phyloP scores from a whole-genome alignment of 345 rosid species.

The Streptanthus diversifolius region DNA sequence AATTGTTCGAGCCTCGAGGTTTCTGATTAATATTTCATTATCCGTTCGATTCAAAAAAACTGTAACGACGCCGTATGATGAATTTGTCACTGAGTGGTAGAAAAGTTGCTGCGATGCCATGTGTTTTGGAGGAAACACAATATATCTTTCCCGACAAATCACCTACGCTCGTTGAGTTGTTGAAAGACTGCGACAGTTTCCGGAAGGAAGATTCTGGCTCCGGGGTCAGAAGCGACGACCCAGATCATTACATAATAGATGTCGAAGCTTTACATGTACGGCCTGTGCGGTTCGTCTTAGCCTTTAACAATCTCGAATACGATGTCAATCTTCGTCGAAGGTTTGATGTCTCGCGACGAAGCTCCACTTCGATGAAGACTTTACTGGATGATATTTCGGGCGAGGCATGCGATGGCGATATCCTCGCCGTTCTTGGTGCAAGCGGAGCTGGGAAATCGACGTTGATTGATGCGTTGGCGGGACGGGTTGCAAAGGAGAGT shows the following conservation, averaged over 20 bases:
- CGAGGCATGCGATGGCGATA: constrained; percentile 59
- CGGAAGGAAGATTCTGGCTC: constrained; percentile 2
- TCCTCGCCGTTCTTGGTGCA: constrained; percentile 72
- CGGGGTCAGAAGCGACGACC: constrained; percentile 8
- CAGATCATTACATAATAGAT: constrained; percentile 9
- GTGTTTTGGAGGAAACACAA: background rate
- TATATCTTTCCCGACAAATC: constrained; percentile 12
- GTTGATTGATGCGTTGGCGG: constrained; percentile 75
- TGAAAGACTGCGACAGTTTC: constrained; percentile 31
- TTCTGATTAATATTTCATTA: background rate
- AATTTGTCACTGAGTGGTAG: constrained; percentile 7
- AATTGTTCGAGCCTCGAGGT: background rate
- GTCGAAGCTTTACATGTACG: constrained; percentile 5
- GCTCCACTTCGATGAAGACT: constrained; percentile 8
- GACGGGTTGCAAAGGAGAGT: constrained; percentile 64
- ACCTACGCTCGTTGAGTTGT: constrained; percentile 18
- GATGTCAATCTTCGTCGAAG: constrained; percentile 37
- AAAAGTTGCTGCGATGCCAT: background rate
- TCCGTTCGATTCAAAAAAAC: background rate
- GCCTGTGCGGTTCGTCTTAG: constrained; percentile 50
- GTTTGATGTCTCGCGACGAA: background rate
- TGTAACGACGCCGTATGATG: background rate
- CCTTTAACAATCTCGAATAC: constrained; percentile 65
- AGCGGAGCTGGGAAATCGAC: constrained; percentile 88
- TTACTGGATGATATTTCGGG: constrained; percentile 71